phyloP scores from a whole-genome alignment of 805 yeast genomes.

The Candida schatavii region DNA sequence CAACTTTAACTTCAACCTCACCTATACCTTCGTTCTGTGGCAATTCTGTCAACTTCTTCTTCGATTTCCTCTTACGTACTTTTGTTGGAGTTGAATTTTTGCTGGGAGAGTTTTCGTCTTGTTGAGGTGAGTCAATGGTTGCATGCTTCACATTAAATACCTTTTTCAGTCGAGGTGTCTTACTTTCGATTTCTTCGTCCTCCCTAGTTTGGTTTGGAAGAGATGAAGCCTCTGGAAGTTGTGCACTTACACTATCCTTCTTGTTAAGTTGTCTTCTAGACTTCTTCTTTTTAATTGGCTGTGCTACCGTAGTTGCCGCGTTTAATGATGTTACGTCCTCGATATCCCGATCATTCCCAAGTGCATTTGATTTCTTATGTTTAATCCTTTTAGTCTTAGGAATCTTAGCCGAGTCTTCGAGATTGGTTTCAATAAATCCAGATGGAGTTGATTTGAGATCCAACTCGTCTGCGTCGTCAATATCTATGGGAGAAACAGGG shows the following conservation, averaged over 20 bases:
- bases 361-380: not conserved
- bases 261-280: conserved; percentile 2
- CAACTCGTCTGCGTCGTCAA: conserved; percentile 1
- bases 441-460: conserved; percentile 3
- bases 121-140: not conserved
- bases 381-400: not conserved
- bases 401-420: not conserved
- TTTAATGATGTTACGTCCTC: not conserved
- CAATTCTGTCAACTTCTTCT: not conserved
- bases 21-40: not conserved
- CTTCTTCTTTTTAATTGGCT: not conserved
- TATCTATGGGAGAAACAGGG: not conserved
- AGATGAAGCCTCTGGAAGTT: too few relatives aligned
- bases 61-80: not conserved
- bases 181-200: not conserved
- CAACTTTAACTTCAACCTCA: not conserved
- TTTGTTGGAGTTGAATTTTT: conserved; percentile 1
- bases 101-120: not conserved
- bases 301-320: not conserved
- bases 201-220: too few relatives aligned
- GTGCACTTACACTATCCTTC: not conserved
- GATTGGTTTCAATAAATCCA: not conserved
- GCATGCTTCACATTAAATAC: too few relatives aligned
- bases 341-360: not conserved
- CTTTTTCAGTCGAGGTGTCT: not conserved